Evolutionary conservation across 2,329 filamentous ascomycete species (phyloP).

Genomic region (Sporothrix humicola): DNA sequence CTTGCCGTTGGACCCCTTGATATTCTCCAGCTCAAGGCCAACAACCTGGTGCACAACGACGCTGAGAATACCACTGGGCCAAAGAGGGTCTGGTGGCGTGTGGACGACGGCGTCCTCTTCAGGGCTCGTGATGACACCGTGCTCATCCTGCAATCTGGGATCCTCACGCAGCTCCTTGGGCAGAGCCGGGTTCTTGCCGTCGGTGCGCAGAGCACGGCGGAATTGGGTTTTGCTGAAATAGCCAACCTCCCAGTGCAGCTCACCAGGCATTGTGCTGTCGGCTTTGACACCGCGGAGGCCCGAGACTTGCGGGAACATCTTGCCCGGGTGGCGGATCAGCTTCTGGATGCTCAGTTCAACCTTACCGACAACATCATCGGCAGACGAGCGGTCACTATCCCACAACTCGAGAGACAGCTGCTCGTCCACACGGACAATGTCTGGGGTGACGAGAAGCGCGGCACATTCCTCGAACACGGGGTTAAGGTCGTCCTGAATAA

Average conservation of each 20-base stretch:
- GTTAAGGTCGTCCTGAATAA: conserved; percentile 93
- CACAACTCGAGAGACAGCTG: conserved; percentile 92
- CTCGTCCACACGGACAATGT: conserved; percentile 91
- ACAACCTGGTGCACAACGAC: conserved; percentile 93
- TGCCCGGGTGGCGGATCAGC: conserved; percentile 90
- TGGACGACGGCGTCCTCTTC: conserved; percentile 85
- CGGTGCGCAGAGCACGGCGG: conserved; percentile 80
- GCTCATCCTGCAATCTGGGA: conserved; percentile 83
- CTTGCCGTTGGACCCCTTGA: conserved; percentile 82
- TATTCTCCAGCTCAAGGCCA: conserved; percentile 87
- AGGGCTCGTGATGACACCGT: conserved; percentile 73
- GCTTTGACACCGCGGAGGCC: conserved; percentile 82
- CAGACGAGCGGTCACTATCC: conserved; percentile 91
- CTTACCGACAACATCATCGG: conserved; percentile 94
- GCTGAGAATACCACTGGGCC: conserved; percentile 88
- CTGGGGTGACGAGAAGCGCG: conserved; percentile 82
- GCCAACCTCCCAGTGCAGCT: conserved; percentile 94
- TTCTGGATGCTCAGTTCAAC: conserved; percentile 93
- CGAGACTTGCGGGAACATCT: conserved; percentile 89
- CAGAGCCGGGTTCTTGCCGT: conserved; percentile 80
- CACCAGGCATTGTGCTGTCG: conserved; percentile 86
- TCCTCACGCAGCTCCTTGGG: conserved; percentile 75
- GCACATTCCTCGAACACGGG: conserved; percentile 90
- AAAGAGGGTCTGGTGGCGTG: conserved; percentile 93
- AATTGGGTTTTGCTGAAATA: conserved; percentile 93